These are phyloP conservation scores for Populus hybrid DNA, from an alignment of 441 rosid species.

Conservation along the genomic window DNA sequence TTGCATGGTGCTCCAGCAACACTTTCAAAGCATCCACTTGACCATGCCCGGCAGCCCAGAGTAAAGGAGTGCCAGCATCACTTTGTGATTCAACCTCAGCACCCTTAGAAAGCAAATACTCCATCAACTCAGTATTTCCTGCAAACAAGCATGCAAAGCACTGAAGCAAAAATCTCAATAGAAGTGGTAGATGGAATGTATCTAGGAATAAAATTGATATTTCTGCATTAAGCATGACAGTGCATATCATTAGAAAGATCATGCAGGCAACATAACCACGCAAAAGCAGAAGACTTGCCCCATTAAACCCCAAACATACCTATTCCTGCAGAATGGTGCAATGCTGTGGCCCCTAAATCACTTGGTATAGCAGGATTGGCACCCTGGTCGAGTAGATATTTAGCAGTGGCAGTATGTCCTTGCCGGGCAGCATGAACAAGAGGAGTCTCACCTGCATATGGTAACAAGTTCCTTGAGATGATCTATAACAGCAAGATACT, in stretches of 20 bases:
- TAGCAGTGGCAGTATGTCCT: conserved; percentile 71
- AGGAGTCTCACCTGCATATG: conserved; percentile 78
- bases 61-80: conserved; percentile 83
- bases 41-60: conserved; percentile 96
- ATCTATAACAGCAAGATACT: background rate
- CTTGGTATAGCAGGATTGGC: conserved; percentile 70
- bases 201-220: conserved; percentile 8
- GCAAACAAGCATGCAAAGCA: conserved; percentile 19
- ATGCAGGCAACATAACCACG: background rate
- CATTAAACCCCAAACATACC: conserved; percentile 36
- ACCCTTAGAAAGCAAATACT: conserved; percentile 57
- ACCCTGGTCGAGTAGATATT: conserved; percentile 72
- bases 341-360: conserved; percentile 78
- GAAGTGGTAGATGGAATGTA: conserved; percentile 14
- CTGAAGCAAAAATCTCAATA: background rate
- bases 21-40: conserved; percentile 69
- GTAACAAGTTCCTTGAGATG: conserved; percentile 8
- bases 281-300: conserved; percentile 2
- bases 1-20: conserved; percentile 69
- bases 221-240: conserved; percentile 21
- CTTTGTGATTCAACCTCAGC: conserved; percentile 72
- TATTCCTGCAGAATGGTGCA: conserved; percentile 88
- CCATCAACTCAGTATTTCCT: conserved; percentile 75
- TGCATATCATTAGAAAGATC: conserved; percentile 2
- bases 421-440: conserved; percentile 89